Evolutionary conservation across 1,284 basidiomycete genomes (phyloP), one percentile per base, ranked within the genome.

Genomic region (Rhodotorula sp.): DNA sequence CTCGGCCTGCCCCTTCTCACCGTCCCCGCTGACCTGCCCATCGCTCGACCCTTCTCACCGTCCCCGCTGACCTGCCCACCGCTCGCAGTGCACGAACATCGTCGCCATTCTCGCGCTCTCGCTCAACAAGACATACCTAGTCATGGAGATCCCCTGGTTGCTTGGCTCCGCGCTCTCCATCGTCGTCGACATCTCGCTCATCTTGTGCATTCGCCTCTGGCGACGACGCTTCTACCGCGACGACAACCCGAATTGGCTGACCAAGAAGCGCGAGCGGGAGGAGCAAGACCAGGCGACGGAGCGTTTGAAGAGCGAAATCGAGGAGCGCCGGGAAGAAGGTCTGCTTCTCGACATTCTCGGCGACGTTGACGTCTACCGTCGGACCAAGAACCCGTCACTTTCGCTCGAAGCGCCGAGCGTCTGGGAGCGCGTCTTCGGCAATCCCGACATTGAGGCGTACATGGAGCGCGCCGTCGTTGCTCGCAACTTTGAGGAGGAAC

Each of bases 111-210:
- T 34, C 34, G 34, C 34, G 34, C 34, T 34, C 5, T 34, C 34
- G 34, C 34, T 34, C 34, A 5, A 34, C 34, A 34, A 34, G 34
- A 34, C 34, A 62, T 53, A 67, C 50, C 25, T 62, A 12, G 12
- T 57, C 2, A 54, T 45, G 0, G 60, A 62, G 53, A 2, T 44
- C 9, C 66, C 62, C 0, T 64, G 56, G 62, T 54, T 69, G 48
- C 21, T 55, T 12, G 67, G 67, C 21, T 57, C 44, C 0, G 10
- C 44, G 9, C 27, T 69, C 21, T 58, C 67, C 2, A 69, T 69
- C 45, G 0, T 61, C 7, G 55, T 60, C 21, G 67, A 69, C 41
- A n/a, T 9, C 16, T 9, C 23, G 23, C 62, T 69, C 42, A 14
- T 69, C 19, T 23, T 5, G 21, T n/a, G 27, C 2, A 61, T 69